Conservation (phyloP, 106 monocot species). For the Dendrobium catenatum region DNA sequence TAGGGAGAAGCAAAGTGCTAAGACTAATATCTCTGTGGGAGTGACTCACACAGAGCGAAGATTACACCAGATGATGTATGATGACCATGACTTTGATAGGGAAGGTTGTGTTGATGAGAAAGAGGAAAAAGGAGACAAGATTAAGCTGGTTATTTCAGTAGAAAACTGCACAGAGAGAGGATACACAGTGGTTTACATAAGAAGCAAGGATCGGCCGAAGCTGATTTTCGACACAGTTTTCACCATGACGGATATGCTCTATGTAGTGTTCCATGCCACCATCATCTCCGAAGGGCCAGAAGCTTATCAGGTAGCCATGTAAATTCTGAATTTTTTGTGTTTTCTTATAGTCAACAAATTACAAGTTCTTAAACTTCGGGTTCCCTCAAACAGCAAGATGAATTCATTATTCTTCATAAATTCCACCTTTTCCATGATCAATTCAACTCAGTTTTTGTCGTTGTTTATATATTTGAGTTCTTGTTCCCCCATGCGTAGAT, state of each 20-base stretch:
- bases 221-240: conserved; percentile 47
- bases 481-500: no score
- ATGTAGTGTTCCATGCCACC: conserved; percentile 63
- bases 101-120: neutral
- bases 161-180: conserved; percentile 39
- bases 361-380: no score
- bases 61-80: conserved; percentile 55
- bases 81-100: conserved; percentile 30
- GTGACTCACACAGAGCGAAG: conserved; percentile 35
- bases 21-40: conserved; percentile 19
- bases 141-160: conserved; percentile 19
- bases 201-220: conserved; percentile 47
- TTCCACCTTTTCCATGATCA: no score
- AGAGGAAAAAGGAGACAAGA: neutral
- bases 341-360: no score
- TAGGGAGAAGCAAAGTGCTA: conserved; percentile 18
- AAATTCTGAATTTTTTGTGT: no score
- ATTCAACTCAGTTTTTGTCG: no score
- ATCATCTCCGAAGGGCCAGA: conserved; percentile 48
- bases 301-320: conserved; percentile 40
- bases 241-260: conserved; percentile 53
- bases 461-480: no score
- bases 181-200: conserved; percentile 39
- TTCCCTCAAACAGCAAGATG: no score
- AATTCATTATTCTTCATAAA: no score